phyloP scores from a whole-genome alignment of 2,329 filamentous ascomycete genomes.

The Pezicula neosporulosa region DNA sequence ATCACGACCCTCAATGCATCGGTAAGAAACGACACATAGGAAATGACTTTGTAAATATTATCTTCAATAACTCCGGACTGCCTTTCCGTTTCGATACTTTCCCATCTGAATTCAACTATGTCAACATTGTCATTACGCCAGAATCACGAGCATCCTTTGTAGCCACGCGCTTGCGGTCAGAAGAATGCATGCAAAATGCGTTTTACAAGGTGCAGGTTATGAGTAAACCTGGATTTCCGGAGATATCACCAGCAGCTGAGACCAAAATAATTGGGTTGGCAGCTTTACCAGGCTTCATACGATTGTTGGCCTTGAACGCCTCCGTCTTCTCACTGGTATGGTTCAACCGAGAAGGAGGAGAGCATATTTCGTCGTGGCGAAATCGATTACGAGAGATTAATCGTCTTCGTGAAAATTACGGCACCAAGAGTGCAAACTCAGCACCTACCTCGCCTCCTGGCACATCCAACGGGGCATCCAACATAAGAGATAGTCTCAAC shows the following conservation, averaged over 20 bases:
- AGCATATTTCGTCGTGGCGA: constrained; percentile 87
- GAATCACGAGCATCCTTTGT: constrained; percentile 76
- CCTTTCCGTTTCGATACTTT: constrained; percentile 90
- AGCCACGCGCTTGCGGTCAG: constrained; percentile 49
- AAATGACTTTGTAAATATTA: constrained; percentile 96
- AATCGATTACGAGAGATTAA: constrained; percentile 83
- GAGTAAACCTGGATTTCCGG: constrained; percentile 83
- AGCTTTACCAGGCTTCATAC: constrained; percentile 80
- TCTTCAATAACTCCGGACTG: constrained; percentile 94
- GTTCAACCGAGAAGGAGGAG: constrained; percentile 71
- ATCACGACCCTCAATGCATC: constrained; percentile 71
- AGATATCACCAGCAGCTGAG: constrained; percentile 84
- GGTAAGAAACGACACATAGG: constrained; percentile 94
- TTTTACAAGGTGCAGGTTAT: constrained; percentile 92
- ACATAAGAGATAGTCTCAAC: constrained; percentile 57
- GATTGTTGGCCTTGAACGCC: constrained; percentile 86
- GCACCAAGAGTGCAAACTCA: constrained; percentile 36
- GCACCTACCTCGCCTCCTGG: constrained; percentile 26
- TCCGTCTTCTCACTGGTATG: constrained; percentile 94
- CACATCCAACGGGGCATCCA: constrained; percentile 26
- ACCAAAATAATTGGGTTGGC: constrained; percentile 84
- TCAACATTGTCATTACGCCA: constrained; percentile 93
- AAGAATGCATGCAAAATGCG: constrained; percentile 31
- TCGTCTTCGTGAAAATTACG: constrained; percentile 69
- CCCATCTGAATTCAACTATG: constrained; percentile 91